phyloP scores from a whole-genome alignment of 2,329 filamentous ascomycete species.

The Fusarium mangiferae region DNA sequence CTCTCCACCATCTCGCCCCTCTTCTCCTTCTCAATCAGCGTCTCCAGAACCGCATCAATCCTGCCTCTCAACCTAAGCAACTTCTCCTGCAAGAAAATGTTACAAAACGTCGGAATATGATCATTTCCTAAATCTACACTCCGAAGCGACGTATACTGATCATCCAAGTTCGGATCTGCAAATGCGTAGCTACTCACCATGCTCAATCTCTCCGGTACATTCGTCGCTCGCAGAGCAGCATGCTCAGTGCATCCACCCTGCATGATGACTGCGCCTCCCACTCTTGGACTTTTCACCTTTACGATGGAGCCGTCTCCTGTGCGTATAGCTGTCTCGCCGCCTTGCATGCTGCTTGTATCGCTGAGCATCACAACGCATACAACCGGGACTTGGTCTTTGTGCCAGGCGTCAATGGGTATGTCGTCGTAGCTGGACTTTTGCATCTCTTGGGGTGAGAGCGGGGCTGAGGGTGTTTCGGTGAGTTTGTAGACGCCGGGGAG shows the following conservation, averaged over 20 bases:
- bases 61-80: not conserved
- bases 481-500: not conserved
- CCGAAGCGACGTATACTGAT: not conserved
- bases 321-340: constrained; percentile 24
- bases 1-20: not conserved
- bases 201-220: not conserved
- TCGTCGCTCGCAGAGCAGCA: not conserved
- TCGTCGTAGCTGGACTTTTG: constrained; percentile 1
- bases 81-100: not conserved
- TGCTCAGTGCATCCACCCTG: not conserved
- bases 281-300: not conserved
- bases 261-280: not conserved
- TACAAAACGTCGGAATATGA: not conserved
- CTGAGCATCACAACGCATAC: constrained; percentile 32
- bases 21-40: not conserved
- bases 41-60: not conserved
- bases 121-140: not conserved
- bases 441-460: not conserved
- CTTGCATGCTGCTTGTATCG: constrained; percentile 22
- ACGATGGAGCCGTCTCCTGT: not conserved
- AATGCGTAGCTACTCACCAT: constrained; percentile 1
- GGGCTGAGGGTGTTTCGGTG: not conserved
- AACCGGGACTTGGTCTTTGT: constrained; percentile 21
- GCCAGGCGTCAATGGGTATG: constrained; percentile 19
- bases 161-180: not conserved